Evolutionary conservation across 371 early-diverging fungal species (phyloP).

Genomic region (Mucor ambiguus): DNA sequence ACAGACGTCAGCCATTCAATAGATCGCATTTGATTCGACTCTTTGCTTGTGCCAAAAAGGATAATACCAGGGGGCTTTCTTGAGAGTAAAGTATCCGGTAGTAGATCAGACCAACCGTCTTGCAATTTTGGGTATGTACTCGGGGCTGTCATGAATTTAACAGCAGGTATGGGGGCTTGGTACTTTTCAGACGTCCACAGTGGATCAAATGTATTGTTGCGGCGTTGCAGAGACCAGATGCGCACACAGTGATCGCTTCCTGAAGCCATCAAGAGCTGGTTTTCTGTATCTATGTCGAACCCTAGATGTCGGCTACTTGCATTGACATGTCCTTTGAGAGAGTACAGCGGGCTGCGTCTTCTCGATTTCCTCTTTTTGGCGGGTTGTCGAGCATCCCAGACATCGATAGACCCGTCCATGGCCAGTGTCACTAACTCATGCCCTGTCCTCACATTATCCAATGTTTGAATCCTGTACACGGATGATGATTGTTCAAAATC

Average conservation of each 20-base stretch:
- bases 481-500: constrained; percentile 20
- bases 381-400: constrained; percentile 32
- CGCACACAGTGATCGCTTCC: constrained; percentile 28
- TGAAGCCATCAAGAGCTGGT: constrained; percentile 20
- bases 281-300: constrained; percentile 24
- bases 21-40: not conserved
- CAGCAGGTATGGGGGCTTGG: constrained; percentile 21
- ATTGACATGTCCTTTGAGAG: constrained; percentile 29
- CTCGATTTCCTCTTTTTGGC: not conserved
- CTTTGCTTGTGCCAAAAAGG: constrained; percentile 13
- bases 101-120: constrained; percentile 15
- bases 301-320: constrained; percentile 18
- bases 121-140: constrained; percentile 9
- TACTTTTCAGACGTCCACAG: constrained; percentile 29
- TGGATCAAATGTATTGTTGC: constrained; percentile 11
- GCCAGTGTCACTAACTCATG: constrained; percentile 19
- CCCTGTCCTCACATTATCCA: constrained; percentile 14
- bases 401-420: constrained; percentile 25
- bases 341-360: constrained; percentile 11
- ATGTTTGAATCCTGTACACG: constrained; percentile 16
- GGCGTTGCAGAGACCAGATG: constrained; percentile 29
- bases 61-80: constrained; percentile 12
- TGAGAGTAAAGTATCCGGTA: not conserved
- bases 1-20: constrained; percentile 22
- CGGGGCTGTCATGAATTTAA: constrained; percentile 12